Evolutionary conservation across 208 protist species (phyloP), one percentile per base, ranked within the genome.

Genomic region (Lotmaria passim): DNA sequence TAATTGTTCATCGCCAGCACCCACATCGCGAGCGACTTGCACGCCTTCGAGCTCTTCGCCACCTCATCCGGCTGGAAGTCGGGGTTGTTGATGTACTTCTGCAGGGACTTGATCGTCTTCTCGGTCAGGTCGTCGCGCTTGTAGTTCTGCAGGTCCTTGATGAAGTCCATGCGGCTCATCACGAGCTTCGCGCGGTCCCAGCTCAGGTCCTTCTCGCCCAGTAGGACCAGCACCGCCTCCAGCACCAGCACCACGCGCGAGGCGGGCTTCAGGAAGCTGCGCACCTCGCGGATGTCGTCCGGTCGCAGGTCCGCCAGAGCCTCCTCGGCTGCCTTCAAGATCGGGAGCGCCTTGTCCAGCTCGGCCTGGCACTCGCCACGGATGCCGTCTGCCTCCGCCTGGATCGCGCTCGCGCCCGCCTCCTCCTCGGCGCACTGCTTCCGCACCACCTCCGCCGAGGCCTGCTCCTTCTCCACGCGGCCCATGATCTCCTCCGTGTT

Each of bases 21-120:
- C 98, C 98, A 99, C 86, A 96, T 87, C 44, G 96, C 95, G 5
- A 99, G 87, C 12, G 94, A 97, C 60, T 89, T 93, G 68, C 95
- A 97, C 31, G 98, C 98, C 73, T 89, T 90, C 34, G 97, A 99
- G 61, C 90, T 95, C 76, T 98, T 98, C 19, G 80, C 84, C 28
- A 99, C 93, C 62, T 89, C 86, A 19, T 97, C 93, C 2, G 96
- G 96, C 66, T 94, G 78, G 73, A 98, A 98, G 46, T 97, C 92
- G 0, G 93, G 82, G 75, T 98, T 96, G 47, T 92, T 91, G 50
- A 98, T 81, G 86, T 97, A 98, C 73, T 96, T 97, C 51, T 96
- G 84, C 63, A 99, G 86, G 53, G 95, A 85, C 47, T 89, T 79
- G 52, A 98, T 89, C 52, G 86, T 82, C 48, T 79, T 86, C 62